These are phyloP conservation scores for Phlegmacium glaucopus DNA, from an alignment of 768 basidiomycete genomes.

Conservation along the genomic window DNA sequence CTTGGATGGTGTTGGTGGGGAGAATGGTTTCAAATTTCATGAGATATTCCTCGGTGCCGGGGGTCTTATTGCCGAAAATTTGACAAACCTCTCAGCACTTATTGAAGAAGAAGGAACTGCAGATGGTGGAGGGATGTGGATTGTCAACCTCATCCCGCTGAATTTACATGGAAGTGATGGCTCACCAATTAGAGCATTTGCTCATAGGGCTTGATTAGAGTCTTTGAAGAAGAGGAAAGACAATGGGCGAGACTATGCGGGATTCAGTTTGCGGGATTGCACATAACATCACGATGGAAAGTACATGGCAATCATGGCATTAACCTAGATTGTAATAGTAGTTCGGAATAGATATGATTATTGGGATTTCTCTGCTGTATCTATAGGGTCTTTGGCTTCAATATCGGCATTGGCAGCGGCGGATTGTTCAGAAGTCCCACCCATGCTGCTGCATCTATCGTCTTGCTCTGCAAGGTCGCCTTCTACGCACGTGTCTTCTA, in stretches of 20 bases:
- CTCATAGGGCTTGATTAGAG: slow-evolving; percentile 21
- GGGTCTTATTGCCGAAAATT: slow-evolving; percentile 68
- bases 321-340: no score
- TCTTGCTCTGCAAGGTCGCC: not conserved
- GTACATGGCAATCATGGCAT: no score
- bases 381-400: no score
- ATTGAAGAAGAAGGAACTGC: slow-evolving; percentile 13
- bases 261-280: no score
- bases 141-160: slow-evolving; percentile 57
- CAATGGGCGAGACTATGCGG: no score
- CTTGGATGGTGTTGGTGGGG: slow-evolving; percentile 28
- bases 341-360: no score
- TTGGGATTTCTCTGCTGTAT: no score
- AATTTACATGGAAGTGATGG: slow-evolving; percentile 56
- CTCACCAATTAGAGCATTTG: slow-evolving; percentile 66
- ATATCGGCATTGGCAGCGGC: no score
- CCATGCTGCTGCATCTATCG: no score
- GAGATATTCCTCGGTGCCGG: slow-evolving; percentile 56
- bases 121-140: slow-evolving; percentile 23
- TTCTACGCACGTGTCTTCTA: not conserved
- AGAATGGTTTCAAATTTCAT: slow-evolving; percentile 51
- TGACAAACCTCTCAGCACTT: slow-evolving; percentile 51
- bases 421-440: no score
- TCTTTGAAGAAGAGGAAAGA: not conserved
- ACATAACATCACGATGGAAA: no score